Conservation (phyloP, 169 alveolate genomes). For the Babesia gibsoni region DNA sequence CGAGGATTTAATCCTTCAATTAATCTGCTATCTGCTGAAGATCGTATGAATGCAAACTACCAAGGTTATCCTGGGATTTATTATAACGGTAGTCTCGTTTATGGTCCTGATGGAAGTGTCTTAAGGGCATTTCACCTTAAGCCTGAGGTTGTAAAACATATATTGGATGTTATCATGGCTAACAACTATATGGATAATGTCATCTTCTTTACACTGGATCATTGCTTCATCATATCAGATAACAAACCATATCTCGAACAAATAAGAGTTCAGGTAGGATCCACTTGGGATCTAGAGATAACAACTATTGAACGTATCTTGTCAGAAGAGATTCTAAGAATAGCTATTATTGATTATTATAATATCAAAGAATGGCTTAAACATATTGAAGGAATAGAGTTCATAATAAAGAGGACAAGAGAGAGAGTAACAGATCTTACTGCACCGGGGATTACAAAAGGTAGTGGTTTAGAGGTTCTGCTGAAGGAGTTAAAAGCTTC, state of each 20-base stretch:
- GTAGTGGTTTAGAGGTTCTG: conserved; percentile 30
- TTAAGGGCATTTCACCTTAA: neutral
- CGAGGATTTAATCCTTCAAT: neutral
- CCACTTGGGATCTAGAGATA: neutral
- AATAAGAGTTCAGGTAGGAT: no score
- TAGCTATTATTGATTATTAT: neutral
- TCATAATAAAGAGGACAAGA: conserved; percentile 15
- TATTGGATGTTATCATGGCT: neutral
- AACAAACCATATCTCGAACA: conserved; percentile 13
- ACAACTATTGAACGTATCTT: neutral
- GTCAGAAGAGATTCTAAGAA: conserved; percentile 1
- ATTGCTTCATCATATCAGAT: conserved; percentile 15
- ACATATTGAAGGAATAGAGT: conserved; percentile 17
- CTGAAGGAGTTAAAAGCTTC: conserved; percentile 14
- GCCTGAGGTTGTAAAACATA: neutral
- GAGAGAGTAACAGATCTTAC: conserved; percentile 16
- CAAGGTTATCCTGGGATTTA: conserved; percentile 32
- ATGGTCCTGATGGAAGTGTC: neutral
- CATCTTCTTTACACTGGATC: neutral
- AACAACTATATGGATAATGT: conserved; percentile 8
- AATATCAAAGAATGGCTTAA: neutral
- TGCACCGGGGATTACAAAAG: conserved; percentile 50
- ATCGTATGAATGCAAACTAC: neutral
- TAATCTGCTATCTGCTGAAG: neutral
- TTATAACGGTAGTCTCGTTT: conserved; percentile 20